Conservation (phyloP, 2,329 filamentous ascomycete genomes). For the Colletotrichum spinosum region DNA sequence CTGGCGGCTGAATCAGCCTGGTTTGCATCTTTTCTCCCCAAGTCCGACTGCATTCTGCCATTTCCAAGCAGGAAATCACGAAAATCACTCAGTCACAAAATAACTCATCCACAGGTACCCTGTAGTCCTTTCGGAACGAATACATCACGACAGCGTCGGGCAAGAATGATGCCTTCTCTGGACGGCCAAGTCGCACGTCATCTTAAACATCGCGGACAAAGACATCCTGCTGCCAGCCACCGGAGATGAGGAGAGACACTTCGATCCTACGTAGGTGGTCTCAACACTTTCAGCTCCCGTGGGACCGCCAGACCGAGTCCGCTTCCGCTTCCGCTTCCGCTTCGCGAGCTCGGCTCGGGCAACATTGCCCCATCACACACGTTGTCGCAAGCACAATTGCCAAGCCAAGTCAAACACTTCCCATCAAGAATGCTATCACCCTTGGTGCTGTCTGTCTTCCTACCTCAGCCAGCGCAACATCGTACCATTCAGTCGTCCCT, state of each 20-base stretch:
- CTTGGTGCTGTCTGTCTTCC: no score
- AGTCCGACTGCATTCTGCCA: conserved; percentile 11
- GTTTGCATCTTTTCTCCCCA: neutral
- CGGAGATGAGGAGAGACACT: conserved; percentile 11
- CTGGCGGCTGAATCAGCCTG: conserved; percentile 9
- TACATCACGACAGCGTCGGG: neutral
- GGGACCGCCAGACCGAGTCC: conserved; percentile 2
- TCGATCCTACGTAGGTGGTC: conserved; percentile 16
- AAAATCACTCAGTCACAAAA: no score
- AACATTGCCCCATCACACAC: neutral
- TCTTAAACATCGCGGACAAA: conserved; percentile 12
- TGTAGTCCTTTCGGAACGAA: no score
- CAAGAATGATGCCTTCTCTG: neutral
- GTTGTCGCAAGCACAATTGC: neutral
- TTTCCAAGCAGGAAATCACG: no score
- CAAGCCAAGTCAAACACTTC: no score
- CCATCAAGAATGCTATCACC: no score
- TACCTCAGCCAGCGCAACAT: no score
- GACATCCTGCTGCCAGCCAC: neutral
- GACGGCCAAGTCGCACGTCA: conserved; percentile 18
- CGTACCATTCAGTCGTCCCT: no score
- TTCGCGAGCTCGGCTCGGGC: conserved; percentile 4
- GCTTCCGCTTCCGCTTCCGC: neutral
- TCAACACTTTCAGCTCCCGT: conserved; percentile 9
- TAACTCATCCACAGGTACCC: no score